Percentiles rank a stretch among this genome's conserved stretches.
These are phyloP conservation scores for Dryas integrifolia DNA, from an alignment of 331 rosid species.

Conservation along the genomic window DNA sequence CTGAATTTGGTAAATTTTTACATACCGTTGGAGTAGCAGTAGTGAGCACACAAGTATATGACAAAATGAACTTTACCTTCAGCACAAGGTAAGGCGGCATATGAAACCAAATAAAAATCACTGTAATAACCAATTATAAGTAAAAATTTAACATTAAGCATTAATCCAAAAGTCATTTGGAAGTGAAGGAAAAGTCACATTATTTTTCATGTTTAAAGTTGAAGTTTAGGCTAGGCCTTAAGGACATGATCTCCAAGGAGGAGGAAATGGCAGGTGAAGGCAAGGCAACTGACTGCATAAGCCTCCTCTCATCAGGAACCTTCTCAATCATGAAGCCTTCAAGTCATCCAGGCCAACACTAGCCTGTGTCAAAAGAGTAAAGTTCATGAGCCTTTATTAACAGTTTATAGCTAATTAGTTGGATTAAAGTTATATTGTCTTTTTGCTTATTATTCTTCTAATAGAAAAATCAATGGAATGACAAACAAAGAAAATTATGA, in stretches of 20 bases:
- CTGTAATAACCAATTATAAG: neutral
- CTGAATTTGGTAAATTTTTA: no score
- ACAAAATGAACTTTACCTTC: no score
- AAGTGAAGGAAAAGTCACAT: neutral
- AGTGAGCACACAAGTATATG: no score
- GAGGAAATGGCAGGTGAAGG: neutral
- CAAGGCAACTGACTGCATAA: neutral
- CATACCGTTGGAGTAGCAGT: no score
- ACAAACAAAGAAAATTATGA: neutral
- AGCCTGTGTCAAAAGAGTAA: slow-evolving; percentile 48
- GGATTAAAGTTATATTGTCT: neutral
- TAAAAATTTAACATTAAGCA: neutral
- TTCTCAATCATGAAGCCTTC: slow-evolving; percentile 61
- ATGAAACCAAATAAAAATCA: neutral
- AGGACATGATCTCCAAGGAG: slow-evolving; percentile 1
- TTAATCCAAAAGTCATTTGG: neutral
- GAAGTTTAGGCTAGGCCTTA: neutral
- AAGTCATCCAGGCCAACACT: slow-evolving; percentile 82
- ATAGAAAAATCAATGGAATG: neutral
- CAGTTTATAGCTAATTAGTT: neutral
- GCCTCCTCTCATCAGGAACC: slow-evolving; percentile 23
- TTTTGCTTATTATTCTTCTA: neutral
- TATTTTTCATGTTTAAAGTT: slow-evolving; percentile 14
- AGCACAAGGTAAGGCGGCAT: neutral
- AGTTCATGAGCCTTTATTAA: slow-evolving; percentile 8